Conservation (phyloP, 805 yeast genomes). For the Saccharomycopsis javanensis region DNA sequence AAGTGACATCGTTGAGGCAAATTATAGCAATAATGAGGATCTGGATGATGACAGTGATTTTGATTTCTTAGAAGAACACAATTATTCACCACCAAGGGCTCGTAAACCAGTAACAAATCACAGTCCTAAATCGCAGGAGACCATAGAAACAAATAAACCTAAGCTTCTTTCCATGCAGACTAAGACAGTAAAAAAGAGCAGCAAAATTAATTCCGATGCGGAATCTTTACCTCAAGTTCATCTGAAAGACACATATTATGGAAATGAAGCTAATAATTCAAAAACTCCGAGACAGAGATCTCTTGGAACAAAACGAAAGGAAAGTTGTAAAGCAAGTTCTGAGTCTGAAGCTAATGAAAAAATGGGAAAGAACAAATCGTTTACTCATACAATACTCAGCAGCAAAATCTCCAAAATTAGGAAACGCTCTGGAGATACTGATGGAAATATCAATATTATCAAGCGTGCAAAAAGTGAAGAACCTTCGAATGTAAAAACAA, state of each 20-base stretch:
- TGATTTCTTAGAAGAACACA: neutral
- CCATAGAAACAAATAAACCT: neutral
- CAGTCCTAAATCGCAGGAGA: neutral
- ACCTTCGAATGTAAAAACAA: neutral
- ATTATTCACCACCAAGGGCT: neutral
- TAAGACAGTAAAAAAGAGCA: neutral
- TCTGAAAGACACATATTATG: neutral
- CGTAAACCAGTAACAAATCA: neutral
- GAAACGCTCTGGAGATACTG: neutral
- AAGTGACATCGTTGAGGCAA: neutral
- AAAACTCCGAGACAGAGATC: neutral
- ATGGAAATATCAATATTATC: no score
- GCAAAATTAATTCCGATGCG: neutral
- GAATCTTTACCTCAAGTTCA: neutral
- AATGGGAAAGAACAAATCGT: neutral
- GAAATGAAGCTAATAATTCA: neutral
- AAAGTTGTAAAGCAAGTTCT: neutral
- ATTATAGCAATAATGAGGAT: neutral
- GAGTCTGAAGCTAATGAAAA: neutral
- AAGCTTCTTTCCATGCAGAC: neutral
- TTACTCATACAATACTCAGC: neutral
- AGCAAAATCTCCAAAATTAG: neutral
- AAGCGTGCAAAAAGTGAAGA: neutral
- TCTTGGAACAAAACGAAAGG: neutral
- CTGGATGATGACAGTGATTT: neutral